Base-by-base conservation (phyloP, 1,284 basidiomycete species). In the Mycosarcoma mackinlayi region DNA sequence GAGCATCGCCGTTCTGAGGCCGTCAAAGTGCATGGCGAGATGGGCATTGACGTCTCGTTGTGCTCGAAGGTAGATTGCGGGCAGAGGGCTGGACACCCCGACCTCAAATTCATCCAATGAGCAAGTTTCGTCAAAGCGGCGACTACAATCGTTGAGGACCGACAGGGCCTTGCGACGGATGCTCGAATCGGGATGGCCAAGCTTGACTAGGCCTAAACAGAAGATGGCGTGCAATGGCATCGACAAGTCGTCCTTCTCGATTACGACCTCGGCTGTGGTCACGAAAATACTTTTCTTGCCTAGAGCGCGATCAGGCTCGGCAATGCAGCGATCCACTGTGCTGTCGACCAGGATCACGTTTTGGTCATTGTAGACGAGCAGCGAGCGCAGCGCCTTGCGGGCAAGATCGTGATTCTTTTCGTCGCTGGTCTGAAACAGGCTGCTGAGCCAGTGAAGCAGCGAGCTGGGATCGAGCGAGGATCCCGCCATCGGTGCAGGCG, bases 131-230 rank as follows among this genome's bases (percentile, higher is more conserved):
- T 65, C 54, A 23, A 75, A 65, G 28, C 68, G 62, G 16, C 77
- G 72, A 13, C 80, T 82, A 25, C 88, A 87, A 64, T 92, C 89
- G 40, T 92, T 89, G n/a, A 94, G 85, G 61, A 92, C 87, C 60
- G 88, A 86, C 81, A 94, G 91, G 0, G 94, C 91, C 44, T 88
- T 87, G n/a, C 87, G 86, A 6, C 94, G 89, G 39, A 91, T 88
- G 27, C 86, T 85, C 2, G 86, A 76, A 28, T 88, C 86, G 3
- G 89, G 88, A 81, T 95, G 91, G 31, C 91, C 91, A 3, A 97
- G 87, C 81, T 95, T 95, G 19, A 91, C 89, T 10, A 96, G 84
- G 0, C 90, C 91, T 5, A 95, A 86, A 74, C 90, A 94, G n/a
- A 89, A 87, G 10, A 89, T 85, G 77, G 95, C 92, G 27, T 88